Evolutionary conservation across 257 asterid genomes (phyloP), one percentile per base, ranked within the genome.

Genomic region (Cordia subcordata): DNA sequence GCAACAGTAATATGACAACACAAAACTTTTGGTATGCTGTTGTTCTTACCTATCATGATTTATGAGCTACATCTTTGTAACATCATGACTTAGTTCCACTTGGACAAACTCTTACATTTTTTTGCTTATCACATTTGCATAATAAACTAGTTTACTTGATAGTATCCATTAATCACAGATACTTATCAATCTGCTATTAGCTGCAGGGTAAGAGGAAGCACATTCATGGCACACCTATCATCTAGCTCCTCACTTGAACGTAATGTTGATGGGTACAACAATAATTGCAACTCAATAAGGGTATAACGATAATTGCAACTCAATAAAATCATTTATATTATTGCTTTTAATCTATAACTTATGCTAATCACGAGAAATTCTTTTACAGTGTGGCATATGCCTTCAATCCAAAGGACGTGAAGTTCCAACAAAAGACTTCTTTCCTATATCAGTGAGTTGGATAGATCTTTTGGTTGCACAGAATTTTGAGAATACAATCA

Each of bases 341-440:
- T 53, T 22, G 37, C 32, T 21, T 19, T 45, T 64, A 15, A 54
- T 58, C 23, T 45, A 49, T 20, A 15, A 17, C 72, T 49, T 49
- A n/a, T 17, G 15, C 60, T 32, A 53, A 39, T 39, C 55, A 54
- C 50, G 32, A 13, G 44, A n/a, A 32, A 17, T 49, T 60, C 51
- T 38, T 57, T 62, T 73, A 73, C 82, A 91, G 98, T 22, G 79
- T 80, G 5, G 77, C 69, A 4, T 74, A 67, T 56, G 98, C 98
- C 10, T 88, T 80, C 66, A 85, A 84, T 47, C 98, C 98, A n/a
- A 88, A 85, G 70, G 93, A 91, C 46, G 73, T 81, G 64, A 84
- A 72, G 67, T 61, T 59, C 59, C 63, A 72, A 52, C 88, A 70
- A 60, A 47, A 80, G 47, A 57, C 47, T 3, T 11, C 47, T 42